These are phyloP conservation scores for Myxozyma vanderwaltii DNA, from an alignment of 805 yeast genomes.

Conservation along the genomic window DNA sequence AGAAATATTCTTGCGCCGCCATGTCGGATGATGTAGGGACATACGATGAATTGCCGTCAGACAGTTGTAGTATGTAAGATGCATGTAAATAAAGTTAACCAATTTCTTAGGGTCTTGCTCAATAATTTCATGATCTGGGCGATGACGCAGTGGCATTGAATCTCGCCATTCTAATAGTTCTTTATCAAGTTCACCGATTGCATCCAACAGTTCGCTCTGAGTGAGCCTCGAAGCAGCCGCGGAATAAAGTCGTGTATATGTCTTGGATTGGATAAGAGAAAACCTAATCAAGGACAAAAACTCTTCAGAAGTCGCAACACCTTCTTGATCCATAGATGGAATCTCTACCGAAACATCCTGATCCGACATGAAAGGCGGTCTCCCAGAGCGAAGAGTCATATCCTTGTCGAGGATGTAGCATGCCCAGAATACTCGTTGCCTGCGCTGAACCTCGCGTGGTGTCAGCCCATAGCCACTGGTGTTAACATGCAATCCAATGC, in stretches of 20 bases:
- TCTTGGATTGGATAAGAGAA: slow-evolving; percentile 26
- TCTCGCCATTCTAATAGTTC: slow-evolving; percentile 36
- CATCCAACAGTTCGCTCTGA: slow-evolving; percentile 29
- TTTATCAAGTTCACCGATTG: slow-evolving; percentile 34
- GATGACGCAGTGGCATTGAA: slow-evolving; percentile 29
- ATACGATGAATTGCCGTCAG: slow-evolving; percentile 33
- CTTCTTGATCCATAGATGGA: neutral
- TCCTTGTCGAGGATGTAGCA: slow-evolving; percentile 33
- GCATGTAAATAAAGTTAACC: slow-evolving; percentile 25
- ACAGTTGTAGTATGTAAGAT: slow-evolving; percentile 32
- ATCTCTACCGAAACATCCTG: slow-evolving; percentile 18
- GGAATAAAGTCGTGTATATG: slow-evolving; percentile 28
- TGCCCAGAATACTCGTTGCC: slow-evolving; percentile 35
- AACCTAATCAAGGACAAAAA: slow-evolving; percentile 14
- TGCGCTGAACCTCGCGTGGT: slow-evolving; percentile 11
- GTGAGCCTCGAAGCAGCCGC: slow-evolving; percentile 20
- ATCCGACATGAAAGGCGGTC: slow-evolving; percentile 32
- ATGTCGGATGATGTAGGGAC: slow-evolving; percentile 34
- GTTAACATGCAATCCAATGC: slow-evolving; percentile 34
- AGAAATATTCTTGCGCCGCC: slow-evolving; percentile 13
- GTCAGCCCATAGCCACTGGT: slow-evolving; percentile 18
- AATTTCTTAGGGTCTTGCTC: slow-evolving; percentile 16
- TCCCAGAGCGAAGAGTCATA: slow-evolving; percentile 28
- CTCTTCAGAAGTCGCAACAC: neutral
- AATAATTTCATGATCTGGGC: slow-evolving; percentile 36